A percentile compares a stretch with the other conserved stretches of the same genome.
Conservation (phyloP, 345 rosid genomes). For the Nephelium lappaceum region DNA sequence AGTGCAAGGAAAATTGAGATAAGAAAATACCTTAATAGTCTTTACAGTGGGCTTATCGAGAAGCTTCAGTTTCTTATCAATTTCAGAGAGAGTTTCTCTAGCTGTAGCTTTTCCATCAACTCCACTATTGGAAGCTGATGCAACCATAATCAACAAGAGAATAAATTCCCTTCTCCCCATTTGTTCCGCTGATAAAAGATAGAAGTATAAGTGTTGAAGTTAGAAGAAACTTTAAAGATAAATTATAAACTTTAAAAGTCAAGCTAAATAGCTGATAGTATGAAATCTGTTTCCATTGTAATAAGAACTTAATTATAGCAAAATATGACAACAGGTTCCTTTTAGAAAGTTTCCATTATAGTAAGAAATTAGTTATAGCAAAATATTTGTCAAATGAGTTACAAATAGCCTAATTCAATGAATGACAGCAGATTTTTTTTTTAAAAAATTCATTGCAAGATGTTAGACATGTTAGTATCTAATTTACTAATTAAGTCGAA, state of each 20-base stretch:
- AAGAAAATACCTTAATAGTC: constrained; percentile 34
- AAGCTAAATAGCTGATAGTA: no score
- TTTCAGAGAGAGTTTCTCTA: constrained; percentile 15
- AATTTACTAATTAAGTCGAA: no score
- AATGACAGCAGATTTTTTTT: neutral
- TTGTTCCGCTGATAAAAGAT: neutral
- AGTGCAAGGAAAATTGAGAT: neutral
- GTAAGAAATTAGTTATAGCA: no score
- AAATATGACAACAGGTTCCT: no score
- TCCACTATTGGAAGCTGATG: constrained; percentile 15
- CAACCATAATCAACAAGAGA: constrained; percentile 11
- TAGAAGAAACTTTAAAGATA: neutral
- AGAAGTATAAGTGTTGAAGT: neutral
- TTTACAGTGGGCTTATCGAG: constrained; percentile 56
- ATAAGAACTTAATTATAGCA: no score
- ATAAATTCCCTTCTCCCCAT: constrained; percentile 9
- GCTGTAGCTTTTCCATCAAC: constrained; percentile 10
- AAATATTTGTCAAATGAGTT: neutral
- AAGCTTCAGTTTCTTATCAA: constrained; percentile 38
- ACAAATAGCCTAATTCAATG: neutral
- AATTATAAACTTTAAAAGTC: neutral
- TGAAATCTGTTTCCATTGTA: no score
- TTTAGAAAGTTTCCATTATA: neutral
- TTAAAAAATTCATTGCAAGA: no score
- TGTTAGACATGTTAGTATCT: no score